phyloP scores from a whole-genome alignment of 2,329 filamentous ascomycete genomes.

The Fusarium staphyleae region DNA sequence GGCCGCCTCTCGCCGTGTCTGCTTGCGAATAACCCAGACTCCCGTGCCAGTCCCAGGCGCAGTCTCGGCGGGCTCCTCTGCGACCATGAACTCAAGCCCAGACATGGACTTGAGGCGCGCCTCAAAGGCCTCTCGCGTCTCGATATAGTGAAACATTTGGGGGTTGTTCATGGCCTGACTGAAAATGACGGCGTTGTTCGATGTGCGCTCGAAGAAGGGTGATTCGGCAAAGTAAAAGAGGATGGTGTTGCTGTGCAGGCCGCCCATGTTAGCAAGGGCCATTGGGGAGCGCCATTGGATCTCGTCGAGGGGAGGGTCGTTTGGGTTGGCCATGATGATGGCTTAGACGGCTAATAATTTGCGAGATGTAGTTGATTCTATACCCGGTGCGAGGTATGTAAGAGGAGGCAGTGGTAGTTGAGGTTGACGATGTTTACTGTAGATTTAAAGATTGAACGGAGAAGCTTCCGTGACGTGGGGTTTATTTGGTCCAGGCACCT shows the following conservation, averaged over 20 bases:
- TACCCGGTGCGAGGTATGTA: neutral
- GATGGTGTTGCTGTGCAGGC: constrained; percentile 70
- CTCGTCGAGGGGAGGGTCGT: constrained; percentile 67
- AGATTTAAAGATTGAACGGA: constrained; percentile 4
- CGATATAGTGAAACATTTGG: constrained; percentile 63
- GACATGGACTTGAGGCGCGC: constrained; percentile 68
- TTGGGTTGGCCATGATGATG: constrained; percentile 54
- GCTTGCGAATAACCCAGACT: constrained; percentile 75
- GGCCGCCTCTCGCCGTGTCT: constrained; percentile 65
- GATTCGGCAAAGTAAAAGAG: constrained; percentile 73
- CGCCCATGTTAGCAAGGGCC: constrained; percentile 58
- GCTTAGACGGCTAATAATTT: neutral
- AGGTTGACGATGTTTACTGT: constrained; percentile 16
- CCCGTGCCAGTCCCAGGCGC: constrained; percentile 70
- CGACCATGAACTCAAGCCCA: constrained; percentile 71
- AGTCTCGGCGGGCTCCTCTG: constrained; percentile 69
- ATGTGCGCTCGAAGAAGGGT: constrained; percentile 72
- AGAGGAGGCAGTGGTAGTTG: neutral
- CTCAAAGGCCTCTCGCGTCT: constrained; percentile 70
- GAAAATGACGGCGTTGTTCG: constrained; percentile 70
- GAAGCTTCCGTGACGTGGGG: constrained; percentile 29
- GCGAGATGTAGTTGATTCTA: no score
- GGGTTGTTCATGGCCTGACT: constrained; percentile 68
- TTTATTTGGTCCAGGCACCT: constrained; percentile 11
- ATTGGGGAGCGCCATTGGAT: constrained; percentile 69